These are phyloP conservation scores for Stygiomarasmius scandens DNA, from an alignment of 1,284 basidiomycete species.

Conservation along the genomic window DNA sequence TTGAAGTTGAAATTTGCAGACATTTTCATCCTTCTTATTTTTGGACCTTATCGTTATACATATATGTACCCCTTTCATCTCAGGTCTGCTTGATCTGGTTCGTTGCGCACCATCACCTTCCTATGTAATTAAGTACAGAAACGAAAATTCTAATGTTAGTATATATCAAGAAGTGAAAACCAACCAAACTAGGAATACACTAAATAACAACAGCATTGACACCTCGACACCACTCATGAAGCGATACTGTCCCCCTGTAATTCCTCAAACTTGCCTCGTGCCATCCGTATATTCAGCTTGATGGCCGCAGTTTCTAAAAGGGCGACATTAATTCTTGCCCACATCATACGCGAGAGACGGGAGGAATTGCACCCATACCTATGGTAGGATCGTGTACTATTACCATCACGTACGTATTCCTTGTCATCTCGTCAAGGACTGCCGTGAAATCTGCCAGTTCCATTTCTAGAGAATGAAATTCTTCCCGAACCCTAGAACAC, in stretches of 20 bases:
- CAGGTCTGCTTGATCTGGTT: too few species aligned
- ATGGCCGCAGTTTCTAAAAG: slow-evolving; percentile 78
- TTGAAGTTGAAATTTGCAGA: too few species aligned
- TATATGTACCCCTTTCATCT: too few species aligned
- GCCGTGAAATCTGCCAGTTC: slow-evolving; percentile 85
- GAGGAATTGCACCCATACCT: slow-evolving; percentile 62
- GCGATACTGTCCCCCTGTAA: slow-evolving; percentile 68
- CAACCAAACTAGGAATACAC: background rate
- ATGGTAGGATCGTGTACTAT: slow-evolving; percentile 87
- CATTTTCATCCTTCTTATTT: too few species aligned
- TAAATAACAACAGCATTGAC: background rate
- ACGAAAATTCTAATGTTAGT: background rate
- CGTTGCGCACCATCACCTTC: too few species aligned
- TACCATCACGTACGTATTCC: slow-evolving; percentile 92
- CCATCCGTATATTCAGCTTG: slow-evolving; percentile 82
- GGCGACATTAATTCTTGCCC: background rate
- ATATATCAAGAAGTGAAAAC: background rate
- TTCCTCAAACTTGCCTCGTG: slow-evolving; percentile 82
- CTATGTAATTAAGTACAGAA: too few species aligned
- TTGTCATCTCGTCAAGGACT: slow-evolving; percentile 92
- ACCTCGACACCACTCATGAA: slow-evolving; percentile 23
- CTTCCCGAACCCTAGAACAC: slow-evolving; percentile 81
- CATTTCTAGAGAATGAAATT: slow-evolving; percentile 82
- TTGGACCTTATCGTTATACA: too few species aligned
- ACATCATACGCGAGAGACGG: slow-evolving; percentile 6